phyloP scores from a whole-genome alignment of 352 stramenopile species.

The Salisapilia sapeloensis region DNA sequence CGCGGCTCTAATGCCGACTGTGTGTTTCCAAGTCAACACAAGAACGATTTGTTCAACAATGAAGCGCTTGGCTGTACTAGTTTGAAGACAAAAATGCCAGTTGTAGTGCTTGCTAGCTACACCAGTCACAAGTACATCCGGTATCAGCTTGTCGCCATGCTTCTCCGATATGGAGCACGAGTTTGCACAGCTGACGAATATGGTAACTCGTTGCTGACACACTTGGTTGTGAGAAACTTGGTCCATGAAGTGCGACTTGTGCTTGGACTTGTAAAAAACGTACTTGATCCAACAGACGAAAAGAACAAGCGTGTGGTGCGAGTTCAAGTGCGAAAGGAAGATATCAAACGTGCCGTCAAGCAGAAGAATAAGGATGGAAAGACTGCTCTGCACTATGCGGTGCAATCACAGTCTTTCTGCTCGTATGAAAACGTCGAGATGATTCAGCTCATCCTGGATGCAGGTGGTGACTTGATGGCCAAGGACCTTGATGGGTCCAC shows the following conservation, averaged over 20 bases:
- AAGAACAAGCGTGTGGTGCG: constrained; percentile 13
- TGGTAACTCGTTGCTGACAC: constrained; percentile 44
- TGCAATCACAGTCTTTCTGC: constrained; percentile 31
- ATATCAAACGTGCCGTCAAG: constrained; percentile 21
- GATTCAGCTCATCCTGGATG: constrained; percentile 22
- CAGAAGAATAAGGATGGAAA: constrained; percentile 21
- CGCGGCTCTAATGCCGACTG: constrained; percentile 27
- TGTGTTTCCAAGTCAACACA: constrained; percentile 12
- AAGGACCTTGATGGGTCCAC: constrained; percentile 20
- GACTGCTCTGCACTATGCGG: constrained; percentile 36
- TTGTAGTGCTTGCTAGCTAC: constrained; percentile 28
- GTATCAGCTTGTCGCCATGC: constrained; percentile 18
- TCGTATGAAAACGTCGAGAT: constrained; percentile 50
- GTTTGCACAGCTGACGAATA: constrained; percentile 19
- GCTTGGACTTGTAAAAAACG: constrained; percentile 19
- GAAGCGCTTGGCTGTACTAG: constrained; percentile 9
- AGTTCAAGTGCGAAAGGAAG: constrained; percentile 19
- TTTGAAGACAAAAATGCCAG: constrained; percentile 10
- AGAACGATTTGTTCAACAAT: constrained; percentile 21
- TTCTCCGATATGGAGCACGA: constrained; percentile 46
- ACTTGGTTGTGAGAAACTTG: constrained; percentile 33
- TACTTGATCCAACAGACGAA: constrained; percentile 16
- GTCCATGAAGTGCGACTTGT: constrained; percentile 18
- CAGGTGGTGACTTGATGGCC: constrained; percentile 13
- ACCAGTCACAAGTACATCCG: constrained; percentile 9